Evolutionary conservation across 2,329 filamentous ascomycete genomes (phyloP).

Genomic region (Microdochium paspali): DNA sequence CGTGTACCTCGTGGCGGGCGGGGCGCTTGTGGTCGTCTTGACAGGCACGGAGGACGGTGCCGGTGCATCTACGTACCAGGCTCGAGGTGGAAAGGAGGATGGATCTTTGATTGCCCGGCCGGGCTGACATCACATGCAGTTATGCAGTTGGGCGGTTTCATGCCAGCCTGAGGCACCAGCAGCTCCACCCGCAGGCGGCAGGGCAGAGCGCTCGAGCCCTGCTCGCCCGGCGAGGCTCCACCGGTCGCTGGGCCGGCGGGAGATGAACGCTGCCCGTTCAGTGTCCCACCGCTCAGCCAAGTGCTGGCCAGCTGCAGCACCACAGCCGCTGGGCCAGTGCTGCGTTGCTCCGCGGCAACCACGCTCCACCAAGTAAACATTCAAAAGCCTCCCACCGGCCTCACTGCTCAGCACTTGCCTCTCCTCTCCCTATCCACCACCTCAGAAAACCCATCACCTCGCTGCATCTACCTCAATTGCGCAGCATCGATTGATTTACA

Average conservation of each 20-base stretch:
- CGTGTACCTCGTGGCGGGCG: too few relatives aligned
- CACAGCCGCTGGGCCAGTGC: background rate
- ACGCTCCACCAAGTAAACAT: background rate
- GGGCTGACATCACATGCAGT: too few relatives aligned
- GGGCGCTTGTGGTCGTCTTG: too few relatives aligned
- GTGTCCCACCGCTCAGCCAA: background rate
- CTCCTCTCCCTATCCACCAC: constrained; percentile 14
- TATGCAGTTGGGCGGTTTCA: too few relatives aligned
- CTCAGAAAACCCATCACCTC: constrained; percentile 1
- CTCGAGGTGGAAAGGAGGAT: too few relatives aligned
- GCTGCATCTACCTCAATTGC: constrained; percentile 3
- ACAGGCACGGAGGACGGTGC: too few relatives aligned
- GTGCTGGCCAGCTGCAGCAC: background rate
- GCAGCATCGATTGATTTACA: constrained; percentile 3
- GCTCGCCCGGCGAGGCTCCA: too few relatives aligned
- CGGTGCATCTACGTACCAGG: too few relatives aligned
- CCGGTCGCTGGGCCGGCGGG: background rate
- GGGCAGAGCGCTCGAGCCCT: background rate
- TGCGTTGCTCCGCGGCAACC: background rate
- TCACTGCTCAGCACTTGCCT: background rate
- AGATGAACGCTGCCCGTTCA: background rate
- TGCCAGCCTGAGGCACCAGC: too few relatives aligned
- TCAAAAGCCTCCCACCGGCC: background rate
- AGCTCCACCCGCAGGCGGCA: background rate
- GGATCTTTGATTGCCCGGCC: too few relatives aligned